Evolutionary conservation across 208 protist species (phyloP).

Genomic region (Leishmania mexicana): DNA sequence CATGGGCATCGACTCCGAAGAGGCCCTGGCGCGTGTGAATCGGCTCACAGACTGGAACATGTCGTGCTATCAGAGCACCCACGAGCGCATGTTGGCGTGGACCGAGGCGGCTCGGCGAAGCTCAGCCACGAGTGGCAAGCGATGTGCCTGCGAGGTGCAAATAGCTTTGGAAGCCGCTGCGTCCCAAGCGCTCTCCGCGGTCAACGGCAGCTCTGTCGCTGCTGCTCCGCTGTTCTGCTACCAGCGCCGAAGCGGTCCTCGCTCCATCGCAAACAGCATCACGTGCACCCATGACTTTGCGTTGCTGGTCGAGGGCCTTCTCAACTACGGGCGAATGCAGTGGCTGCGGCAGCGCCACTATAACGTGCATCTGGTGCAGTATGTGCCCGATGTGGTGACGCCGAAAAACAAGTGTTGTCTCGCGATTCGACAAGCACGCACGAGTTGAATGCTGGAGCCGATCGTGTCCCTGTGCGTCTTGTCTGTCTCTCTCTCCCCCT

Average conservation of each 20-base stretch:
- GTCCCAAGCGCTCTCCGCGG: too few species aligned
- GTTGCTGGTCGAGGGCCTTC: conserved; percentile 44
- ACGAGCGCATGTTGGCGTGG: conserved; percentile 2
- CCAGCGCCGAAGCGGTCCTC: conserved; percentile 28
- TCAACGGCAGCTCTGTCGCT: not conserved
- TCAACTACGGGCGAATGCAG: conserved; percentile 69
- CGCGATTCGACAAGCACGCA: conserved; percentile 8
- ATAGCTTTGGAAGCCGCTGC: not conserved
- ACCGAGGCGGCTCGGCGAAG: conserved; percentile 1
- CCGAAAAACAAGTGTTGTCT: conserved; percentile 86
- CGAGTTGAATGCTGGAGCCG: not conserved
- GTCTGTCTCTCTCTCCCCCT: not conserved
- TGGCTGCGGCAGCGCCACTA: conserved; percentile 67
- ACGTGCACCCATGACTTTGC: conserved; percentile 59
- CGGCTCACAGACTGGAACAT: conserved; percentile 77
- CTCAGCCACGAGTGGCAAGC: not conserved
- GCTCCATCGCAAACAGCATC: conserved; percentile 45
- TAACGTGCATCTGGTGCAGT: conserved; percentile 46
- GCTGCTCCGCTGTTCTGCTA: not conserved
- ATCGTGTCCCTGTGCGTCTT: too few species aligned
- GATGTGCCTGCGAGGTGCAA: not conserved
- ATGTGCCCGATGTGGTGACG: conserved; percentile 74
- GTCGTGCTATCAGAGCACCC: conserved; percentile 49
- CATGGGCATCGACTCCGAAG: conserved; percentile 39
- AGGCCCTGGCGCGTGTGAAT: conserved; percentile 39